Evolutionary conservation across 192 early-diverging fungal species (phyloP).

Genomic region (Coemansia biformis): DNA sequence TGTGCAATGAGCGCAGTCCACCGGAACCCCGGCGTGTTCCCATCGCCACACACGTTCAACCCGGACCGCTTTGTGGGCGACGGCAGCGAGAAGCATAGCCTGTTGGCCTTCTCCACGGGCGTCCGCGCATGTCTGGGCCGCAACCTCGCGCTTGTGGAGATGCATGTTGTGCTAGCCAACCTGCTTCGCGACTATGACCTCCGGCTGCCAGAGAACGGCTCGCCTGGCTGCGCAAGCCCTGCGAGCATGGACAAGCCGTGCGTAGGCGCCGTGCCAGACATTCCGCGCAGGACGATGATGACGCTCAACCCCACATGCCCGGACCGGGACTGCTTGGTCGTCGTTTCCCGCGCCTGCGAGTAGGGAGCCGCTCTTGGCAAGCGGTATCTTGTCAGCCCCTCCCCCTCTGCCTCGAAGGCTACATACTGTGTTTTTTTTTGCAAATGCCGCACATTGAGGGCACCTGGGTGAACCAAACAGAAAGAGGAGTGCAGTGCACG

Average conservation of each 20-base stretch:
- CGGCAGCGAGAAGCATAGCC: conserved; percentile 3
- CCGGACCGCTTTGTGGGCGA: conserved; percentile 43
- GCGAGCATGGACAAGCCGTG: not conserved
- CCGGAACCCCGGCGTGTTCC: conserved; percentile 24
- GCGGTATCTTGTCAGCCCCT: too few relatives aligned
- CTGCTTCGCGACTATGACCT: conserved; percentile 37
- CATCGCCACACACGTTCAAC: conserved; percentile 14
- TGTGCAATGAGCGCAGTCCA: conserved; percentile 28
- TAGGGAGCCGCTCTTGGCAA: not conserved
- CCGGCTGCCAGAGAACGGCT: not conserved
- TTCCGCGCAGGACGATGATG: conserved; percentile 31
- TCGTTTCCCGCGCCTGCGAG: conserved; percentile 3
- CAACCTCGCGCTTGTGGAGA: conserved; percentile 50
- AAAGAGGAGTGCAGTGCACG: too few relatives aligned
- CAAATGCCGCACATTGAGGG: too few relatives aligned
- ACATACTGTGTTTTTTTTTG: too few relatives aligned
- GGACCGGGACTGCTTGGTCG: conserved; percentile 38
- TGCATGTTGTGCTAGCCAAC: conserved; percentile 46
- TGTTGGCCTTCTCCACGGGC: conserved; percentile 52
- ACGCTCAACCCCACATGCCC: conserved; percentile 32
- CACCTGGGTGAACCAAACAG: too few relatives aligned
- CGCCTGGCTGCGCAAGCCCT: too few relatives aligned
- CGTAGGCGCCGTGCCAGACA: conserved; percentile 9
- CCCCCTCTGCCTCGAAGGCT: too few relatives aligned
- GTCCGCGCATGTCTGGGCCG: conserved; percentile 50